phyloP scores from a whole-genome alignment of 2,329 filamentous ascomycete genomes.

The Phyllosticta citrichinensis region DNA sequence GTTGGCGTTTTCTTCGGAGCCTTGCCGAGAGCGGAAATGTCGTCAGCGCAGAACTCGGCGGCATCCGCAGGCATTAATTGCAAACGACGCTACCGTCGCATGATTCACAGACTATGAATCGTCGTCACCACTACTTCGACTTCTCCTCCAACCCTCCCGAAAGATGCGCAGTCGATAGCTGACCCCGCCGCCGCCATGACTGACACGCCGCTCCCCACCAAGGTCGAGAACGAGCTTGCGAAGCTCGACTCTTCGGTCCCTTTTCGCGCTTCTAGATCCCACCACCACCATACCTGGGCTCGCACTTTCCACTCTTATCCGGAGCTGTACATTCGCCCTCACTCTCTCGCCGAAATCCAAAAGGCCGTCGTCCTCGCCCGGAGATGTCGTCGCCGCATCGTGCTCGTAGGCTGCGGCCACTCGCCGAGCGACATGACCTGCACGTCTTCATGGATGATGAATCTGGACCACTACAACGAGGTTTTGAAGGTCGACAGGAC shows the following conservation, averaged over 20 bases:
- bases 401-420: slow-evolving; percentile 82
- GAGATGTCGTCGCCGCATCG: slow-evolving; percentile 68
- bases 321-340: slow-evolving; percentile 82
- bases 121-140: background rate
- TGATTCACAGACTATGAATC: background rate
- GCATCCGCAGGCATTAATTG: background rate
- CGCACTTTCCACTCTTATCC: slow-evolving; percentile 82
- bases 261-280: slow-evolving; percentile 62
- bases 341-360: slow-evolving; percentile 69
- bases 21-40: background rate
- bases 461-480: slow-evolving; percentile 72
- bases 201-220: slow-evolving; percentile 29
- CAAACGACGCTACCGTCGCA: background rate
- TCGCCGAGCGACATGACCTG: slow-evolving; percentile 88
- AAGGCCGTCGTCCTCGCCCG: slow-evolving; percentile 74
- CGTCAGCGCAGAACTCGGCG: background rate
- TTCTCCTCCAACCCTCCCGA: background rate
- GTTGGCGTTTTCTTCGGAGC: background rate
- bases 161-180: background rate
- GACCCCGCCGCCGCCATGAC: background rate
- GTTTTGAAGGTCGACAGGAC: slow-evolving; percentile 60
- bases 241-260: slow-evolving; percentile 53
- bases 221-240: slow-evolving; percentile 45
- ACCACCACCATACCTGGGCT: slow-evolving; percentile 89
- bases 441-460: slow-evolving; percentile 88